Evolutionary conservation across 2,329 filamentous ascomycete genomes (phyloP), one percentile per base, ranked within the genome.

Genomic region (Lachnellula occidentalis): DNA sequence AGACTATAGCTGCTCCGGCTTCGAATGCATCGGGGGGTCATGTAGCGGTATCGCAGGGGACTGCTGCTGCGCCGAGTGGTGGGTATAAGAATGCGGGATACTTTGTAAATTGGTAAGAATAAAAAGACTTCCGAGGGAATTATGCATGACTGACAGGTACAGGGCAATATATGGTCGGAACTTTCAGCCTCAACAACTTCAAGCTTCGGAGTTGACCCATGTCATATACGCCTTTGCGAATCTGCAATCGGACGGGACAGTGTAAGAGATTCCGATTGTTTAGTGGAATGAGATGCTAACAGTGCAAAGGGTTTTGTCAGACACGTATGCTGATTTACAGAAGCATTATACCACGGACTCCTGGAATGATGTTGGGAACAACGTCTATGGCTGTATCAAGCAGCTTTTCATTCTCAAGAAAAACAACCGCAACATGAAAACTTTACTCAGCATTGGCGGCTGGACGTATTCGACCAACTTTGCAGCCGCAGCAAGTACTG

Each of bases 391-490:
- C 39, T 88, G 85, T 67, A 70, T 90, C 51, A 94, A 94, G 73
- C 88, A 95, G 65, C 75, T 95, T 1, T 90, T 81, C 67, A 73
- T 88, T 7, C 75, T 90, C 43, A 95, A 95, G 73, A 85, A 92
- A 69, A 71, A 77, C 54, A 86, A 95, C 69, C 84, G 90, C 15
- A 81, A 89, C 46, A 70, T 95, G 51, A 95, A 95, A 67, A 78
- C 87, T 1, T 75, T 95, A 21, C 78, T 95, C 4, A 88, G 83
- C 47, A 90, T 96, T 60, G 91, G 91, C 47, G 90, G 91, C 31
- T 95, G 87, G 87, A 91, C 88, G 0, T 94, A 90, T 71, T 90
- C 87, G 2, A 74, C 78, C 62, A 89, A 90, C 69, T 92, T 95
- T 67, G 76, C 87, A 1, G 74, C 75, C 1, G 85, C 85, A 0